Evolutionary conservation across 305 asterid species (phyloP), one percentile per base, ranked within the genome.

Genomic region (Fraxinus latifolia): DNA sequence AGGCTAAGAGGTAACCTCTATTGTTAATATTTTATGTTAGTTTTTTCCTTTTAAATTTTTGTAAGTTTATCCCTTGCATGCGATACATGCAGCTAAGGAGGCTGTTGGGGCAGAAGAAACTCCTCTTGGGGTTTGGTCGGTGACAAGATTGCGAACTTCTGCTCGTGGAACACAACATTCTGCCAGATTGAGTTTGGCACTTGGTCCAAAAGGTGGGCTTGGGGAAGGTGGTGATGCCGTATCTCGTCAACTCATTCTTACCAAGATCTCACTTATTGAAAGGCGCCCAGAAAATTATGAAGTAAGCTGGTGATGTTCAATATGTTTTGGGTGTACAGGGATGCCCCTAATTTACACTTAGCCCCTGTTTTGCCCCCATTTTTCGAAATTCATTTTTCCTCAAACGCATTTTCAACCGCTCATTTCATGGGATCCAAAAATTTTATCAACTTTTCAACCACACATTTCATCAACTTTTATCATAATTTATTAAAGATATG

Each of bases 231-330:
- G 99, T 76, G 99, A 96, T 89, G 95, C 98, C 71, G 97, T 93
- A 85, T 92, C 98, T 42, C 94, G 99, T 82, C 98, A 94, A 83
- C 98, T 96, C 82, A 95, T 96, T 86, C 97, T 96, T 58, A 96
- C 99, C 55, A 94, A 91, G 93, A 88, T 84, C 79, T 96, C 99
- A 44, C 92, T 96, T 80, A 97, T 96, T 77, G 99, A 96, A 88
- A 90, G 99, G 83, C 97, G 99, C 33, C 98, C 99, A 1, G 97
- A 94, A 78, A 96, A 96, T 90, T 96, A 96, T 89, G 99, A 96
- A 91, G 99, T 95, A 91, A 87, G 98, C 83, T 75, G 70, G 80
- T 82, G 84, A 72, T 77, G 33, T 81, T 37, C 29, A 74, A 70
- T 83, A 65, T 42, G 36, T 71, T 42, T 80, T 82, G 82, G 65